Base-by-base conservation (phyloP, 257 asterid genomes). In the Handroanthus guayacan region DNA sequence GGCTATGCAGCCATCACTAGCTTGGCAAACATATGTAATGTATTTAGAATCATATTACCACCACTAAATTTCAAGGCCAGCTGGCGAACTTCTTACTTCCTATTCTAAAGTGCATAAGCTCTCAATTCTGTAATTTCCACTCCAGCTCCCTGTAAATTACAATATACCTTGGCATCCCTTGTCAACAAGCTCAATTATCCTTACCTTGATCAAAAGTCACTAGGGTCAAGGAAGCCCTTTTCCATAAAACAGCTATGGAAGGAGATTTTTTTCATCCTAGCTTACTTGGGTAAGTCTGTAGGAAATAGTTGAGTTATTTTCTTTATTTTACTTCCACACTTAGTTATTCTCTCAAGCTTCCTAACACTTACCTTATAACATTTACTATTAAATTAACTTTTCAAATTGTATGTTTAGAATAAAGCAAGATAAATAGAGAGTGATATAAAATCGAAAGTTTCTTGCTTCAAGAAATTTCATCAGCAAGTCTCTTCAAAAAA, bases 381-480 rank as follows among this genome's bases (percentile, higher is more conserved):
- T 41, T 52, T 74, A 34, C 6, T 47, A 73, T 25, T 8, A 74
- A 54, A 55, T 69, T 12, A n/a, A 55, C 58, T 3, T 70, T 51
- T 39, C 68, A 45, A 69, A 47, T 61, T 58, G 48, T 50, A 65
- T 43, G 17, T 54, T 16, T 44, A 39, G 0, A 57, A 78, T 45
- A 18, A 44, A 17, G 39, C 7, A 39, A 61, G 11, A 57, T 8
- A 36, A 36, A 75, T 12, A 12, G 18, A 43, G 13, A 9, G 13
- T 37, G 18, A 48, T 5, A 18, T 13, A 20, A 68, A 17, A 48
- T 61, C 43, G 3, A 65, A 77, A 17, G 18, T 34, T 56, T 47
- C 47, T 52, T 74, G 17, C 72, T 51, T 37, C 69, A 62, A 14
- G 2, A 44, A 66, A 66, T 34, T 58, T n/a, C 74, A 72, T 41